Percentiles rank a stretch among this genome's conserved stretches.
phyloP scores from a whole-genome alignment of 2,329 filamentous ascomycete genomes.

The Trichoderma guizhouense region DNA sequence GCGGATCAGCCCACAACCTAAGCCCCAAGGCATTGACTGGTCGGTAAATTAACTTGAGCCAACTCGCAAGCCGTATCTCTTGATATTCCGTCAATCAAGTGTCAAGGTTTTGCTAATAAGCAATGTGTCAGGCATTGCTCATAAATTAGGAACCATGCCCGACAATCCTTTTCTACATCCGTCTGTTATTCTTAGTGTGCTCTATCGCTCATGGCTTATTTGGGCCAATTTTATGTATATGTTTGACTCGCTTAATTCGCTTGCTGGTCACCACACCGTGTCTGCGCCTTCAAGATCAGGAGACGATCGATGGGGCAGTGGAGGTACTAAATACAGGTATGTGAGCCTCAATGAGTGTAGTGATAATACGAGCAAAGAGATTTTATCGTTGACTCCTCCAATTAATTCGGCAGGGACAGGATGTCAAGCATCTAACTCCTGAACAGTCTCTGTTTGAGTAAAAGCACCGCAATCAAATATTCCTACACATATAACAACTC shows the following conservation, averaged over 20 bases:
- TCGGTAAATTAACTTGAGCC: background rate
- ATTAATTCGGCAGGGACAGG: background rate
- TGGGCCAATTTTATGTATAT: background rate
- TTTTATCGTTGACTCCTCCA: background rate
- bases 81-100: no score
- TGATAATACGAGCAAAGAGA: background rate
- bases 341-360: background rate
- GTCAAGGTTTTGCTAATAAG: background rate
- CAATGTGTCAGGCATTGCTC: no score
- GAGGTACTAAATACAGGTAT: background rate
- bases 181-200: background rate
- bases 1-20: background rate
- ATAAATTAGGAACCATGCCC: background rate
- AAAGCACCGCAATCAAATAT: background rate
- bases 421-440: rapidly evolving
- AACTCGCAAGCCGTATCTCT: background rate
- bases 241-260: background rate
- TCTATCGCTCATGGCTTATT: background rate
- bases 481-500: background rate
- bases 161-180: background rate
- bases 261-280: background rate
- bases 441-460: background rate
- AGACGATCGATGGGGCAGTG: background rate
- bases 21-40: background rate
- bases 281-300: background rate